Conservation (phyloP, 1,284 basidiomycete genomes). For the Apiotrichum laibachii region DNA sequence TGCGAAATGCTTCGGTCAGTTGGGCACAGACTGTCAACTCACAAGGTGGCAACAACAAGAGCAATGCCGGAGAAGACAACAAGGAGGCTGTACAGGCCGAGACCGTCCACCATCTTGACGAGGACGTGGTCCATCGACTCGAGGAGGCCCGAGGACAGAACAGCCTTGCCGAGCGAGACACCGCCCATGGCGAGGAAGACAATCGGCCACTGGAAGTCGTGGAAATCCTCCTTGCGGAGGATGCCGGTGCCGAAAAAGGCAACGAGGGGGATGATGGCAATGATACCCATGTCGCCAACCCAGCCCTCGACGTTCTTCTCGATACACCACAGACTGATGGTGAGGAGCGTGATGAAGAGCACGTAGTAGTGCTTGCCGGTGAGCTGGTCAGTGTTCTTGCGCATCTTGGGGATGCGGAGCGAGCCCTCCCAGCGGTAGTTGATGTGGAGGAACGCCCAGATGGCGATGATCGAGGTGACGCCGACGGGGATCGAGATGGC, state of each 20-base stretch:
- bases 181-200: slow-evolving; percentile 97
- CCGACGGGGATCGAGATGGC: slow-evolving; percentile 90
- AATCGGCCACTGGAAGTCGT: slow-evolving; percentile 90
- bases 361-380: slow-evolving; percentile 89
- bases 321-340: slow-evolving; percentile 88
- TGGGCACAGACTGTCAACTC: slow-evolving; percentile 18
- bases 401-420: slow-evolving; percentile 76
- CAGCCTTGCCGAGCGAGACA: slow-evolving; percentile 92
- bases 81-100: slow-evolving; percentile 76
- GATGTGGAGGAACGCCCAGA: slow-evolving; percentile 85
- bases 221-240: slow-evolving; percentile 94
- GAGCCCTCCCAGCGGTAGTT: slow-evolving; percentile 82
- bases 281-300: slow-evolving; percentile 96
- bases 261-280: slow-evolving; percentile 89
- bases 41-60: slow-evolving; percentile 65
- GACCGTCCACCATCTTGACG: slow-evolving; percentile 65
- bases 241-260: slow-evolving; percentile 94
- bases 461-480: slow-evolving; percentile 74
- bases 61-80: slow-evolving; percentile 78
- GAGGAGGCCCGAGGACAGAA: slow-evolving; percentile 82
- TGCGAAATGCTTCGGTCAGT: slow-evolving; percentile 66
- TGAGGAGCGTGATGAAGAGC: slow-evolving; percentile 73
- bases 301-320: slow-evolving; percentile 74
- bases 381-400: slow-evolving; percentile 75
- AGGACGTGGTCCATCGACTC: slow-evolving; percentile 71